Percentiles rank a stretch among this genome's conserved stretches.
phyloP scores from a whole-genome alignment of 345 rosid genomes.

The Salix purpurea region DNA sequence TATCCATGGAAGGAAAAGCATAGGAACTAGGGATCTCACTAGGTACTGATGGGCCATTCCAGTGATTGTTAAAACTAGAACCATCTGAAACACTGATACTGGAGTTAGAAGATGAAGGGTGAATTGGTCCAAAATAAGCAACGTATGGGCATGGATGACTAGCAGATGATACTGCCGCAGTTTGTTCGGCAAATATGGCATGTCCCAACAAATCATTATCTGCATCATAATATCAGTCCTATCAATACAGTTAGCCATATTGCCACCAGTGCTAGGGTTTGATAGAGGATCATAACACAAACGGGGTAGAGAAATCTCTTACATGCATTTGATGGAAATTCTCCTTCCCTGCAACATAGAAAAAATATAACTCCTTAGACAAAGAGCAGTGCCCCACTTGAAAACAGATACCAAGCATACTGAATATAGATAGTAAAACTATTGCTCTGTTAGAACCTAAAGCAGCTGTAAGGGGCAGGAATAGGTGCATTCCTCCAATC shows the following conservation, averaged over 20 bases:
- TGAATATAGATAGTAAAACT: not conserved
- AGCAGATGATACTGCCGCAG: slow-evolving; percentile 62
- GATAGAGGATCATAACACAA: slow-evolving; percentile 8
- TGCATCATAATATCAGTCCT: slow-evolving; percentile 34
- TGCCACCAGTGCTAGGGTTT: not conserved
- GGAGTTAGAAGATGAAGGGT: slow-evolving; percentile 72
- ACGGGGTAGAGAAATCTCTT: slow-evolving; percentile 35
- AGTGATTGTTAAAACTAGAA: slow-evolving; percentile 59
- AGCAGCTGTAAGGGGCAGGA: not conserved
- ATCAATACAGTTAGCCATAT: slow-evolving; percentile 16
- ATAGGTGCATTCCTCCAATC: not conserved
- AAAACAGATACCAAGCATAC: slow-evolving; percentile 1
- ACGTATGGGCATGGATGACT: slow-evolving; percentile 87
- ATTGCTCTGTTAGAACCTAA: not conserved
- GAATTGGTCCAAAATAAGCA: slow-evolving; percentile 80
- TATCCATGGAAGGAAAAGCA: slow-evolving; percentile 69
- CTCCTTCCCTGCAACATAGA: slow-evolving; percentile 65
- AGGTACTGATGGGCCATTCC: slow-evolving; percentile 73
- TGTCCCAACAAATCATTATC: slow-evolving; percentile 75
- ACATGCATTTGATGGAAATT: slow-evolving; percentile 74
- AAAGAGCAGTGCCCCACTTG: not conserved
- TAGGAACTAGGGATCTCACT: slow-evolving; percentile 69
- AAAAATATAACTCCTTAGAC: slow-evolving; percentile 1
- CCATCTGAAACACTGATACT: slow-evolving; percentile 62
- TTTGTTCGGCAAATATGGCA: slow-evolving; percentile 64